These are phyloP conservation scores for Priceomyces medius DNA, from an alignment of 805 yeast species.

Conservation along the genomic window DNA sequence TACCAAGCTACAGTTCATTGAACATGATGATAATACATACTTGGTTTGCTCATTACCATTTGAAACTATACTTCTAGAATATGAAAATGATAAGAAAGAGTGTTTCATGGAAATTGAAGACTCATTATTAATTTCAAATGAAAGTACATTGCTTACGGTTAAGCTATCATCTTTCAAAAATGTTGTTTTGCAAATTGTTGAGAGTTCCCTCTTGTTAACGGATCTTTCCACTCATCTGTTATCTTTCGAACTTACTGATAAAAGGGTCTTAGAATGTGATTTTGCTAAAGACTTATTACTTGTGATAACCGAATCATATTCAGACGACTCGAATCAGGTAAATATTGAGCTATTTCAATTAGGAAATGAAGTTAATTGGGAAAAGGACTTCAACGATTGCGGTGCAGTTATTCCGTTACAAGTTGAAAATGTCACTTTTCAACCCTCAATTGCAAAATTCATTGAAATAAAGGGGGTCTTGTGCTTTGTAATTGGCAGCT, in stretches of 20 bases:
- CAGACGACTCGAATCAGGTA: neutral
- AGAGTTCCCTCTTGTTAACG: conserved; percentile 18
- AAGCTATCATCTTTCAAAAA: conserved; percentile 9
- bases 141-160: conserved; percentile 16
- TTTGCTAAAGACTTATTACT: conserved; percentile 10
- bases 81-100: conserved; percentile 14
- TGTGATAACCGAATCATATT: conserved; percentile 13
- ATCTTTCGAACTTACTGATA: conserved; percentile 6
- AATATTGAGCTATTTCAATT: conserved; percentile 5
- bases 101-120: conserved; percentile 26
- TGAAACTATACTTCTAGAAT: conserved; percentile 35
- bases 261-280: conserved; percentile 14
- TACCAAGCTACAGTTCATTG: conserved; percentile 16
- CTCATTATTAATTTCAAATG: conserved; percentile 13
- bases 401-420: neutral
- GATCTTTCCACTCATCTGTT: conserved; percentile 16
- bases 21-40: conserved; percentile 17
- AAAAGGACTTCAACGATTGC: neutral
- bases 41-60: conserved; percentile 39
- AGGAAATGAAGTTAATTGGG: neutral
- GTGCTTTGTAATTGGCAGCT: conserved; percentile 16
- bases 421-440: conserved; percentile 4
- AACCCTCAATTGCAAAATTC: conserved; percentile 15
- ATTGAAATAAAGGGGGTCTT: neutral
- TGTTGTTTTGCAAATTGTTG: conserved; percentile 27